Percentiles rank a stretch among this genome's conserved stretches.
phyloP scores from a whole-genome alignment of 108 stramenopile species.

The Nannochloropsis salina region DNA sequence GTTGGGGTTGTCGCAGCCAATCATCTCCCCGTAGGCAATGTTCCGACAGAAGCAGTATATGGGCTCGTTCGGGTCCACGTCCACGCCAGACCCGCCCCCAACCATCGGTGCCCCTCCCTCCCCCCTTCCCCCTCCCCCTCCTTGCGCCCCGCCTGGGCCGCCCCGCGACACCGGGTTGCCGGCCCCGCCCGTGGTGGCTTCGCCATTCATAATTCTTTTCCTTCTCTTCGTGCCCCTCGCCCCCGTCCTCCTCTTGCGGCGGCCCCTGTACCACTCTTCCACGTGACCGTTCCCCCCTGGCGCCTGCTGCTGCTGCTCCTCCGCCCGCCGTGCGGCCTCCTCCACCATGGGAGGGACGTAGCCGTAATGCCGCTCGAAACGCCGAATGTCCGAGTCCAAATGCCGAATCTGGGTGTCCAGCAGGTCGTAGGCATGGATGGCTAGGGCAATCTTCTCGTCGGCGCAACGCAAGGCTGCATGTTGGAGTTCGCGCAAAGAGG shows the following conservation, averaged over 20 bases:
- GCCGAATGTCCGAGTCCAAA: background rate
- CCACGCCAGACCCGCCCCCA: background rate
- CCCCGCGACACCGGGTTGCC: background rate
- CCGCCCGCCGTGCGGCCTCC: background rate
- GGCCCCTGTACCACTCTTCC: background rate
- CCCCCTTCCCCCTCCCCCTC: background rate
- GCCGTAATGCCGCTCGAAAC: constrained; percentile 6
- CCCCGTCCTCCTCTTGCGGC: background rate
- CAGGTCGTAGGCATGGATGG: background rate
- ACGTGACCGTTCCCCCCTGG: background rate
- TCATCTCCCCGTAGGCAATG: constrained; percentile 40
- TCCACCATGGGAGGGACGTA: background rate
- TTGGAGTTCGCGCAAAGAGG: background rate
- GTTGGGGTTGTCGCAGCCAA: constrained; percentile 43
- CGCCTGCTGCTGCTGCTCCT: background rate
- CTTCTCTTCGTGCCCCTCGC: background rate
- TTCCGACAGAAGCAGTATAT: constrained; percentile 30
- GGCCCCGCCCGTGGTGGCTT: background rate
- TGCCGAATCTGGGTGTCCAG: constrained; percentile 17
- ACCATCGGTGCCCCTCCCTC: background rate
- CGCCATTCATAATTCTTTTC: background rate
- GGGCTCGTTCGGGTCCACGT: constrained; percentile 23
- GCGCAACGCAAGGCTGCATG: constrained; percentile 23
- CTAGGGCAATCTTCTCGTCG: background rate
- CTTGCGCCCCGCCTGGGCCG: background rate